A percentile compares a stretch with the other conserved stretches of the same genome.
Evolutionary conservation across 2,329 filamentous ascomycete genomes (phyloP).

Genomic region (Ciborinia camelliae): DNA sequence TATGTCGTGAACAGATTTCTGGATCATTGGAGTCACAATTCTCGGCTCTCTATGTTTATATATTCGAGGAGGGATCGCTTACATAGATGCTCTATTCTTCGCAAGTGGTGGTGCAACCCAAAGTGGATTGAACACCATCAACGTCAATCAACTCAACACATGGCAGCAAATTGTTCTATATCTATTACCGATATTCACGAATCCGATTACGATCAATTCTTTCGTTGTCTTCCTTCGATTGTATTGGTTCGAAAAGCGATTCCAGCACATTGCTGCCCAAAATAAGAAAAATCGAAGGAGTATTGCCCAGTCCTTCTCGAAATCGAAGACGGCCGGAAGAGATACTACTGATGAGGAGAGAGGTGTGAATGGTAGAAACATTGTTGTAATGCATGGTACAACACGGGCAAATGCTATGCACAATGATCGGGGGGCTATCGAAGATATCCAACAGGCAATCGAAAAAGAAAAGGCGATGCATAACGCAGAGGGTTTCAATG

Average conservation of each 20-base stretch:
- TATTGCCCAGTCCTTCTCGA: constrained; percentile 59
- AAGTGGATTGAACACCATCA: constrained; percentile 81
- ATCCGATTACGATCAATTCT: constrained; percentile 80
- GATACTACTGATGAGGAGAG: constrained; percentile 43
- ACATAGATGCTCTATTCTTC: constrained; percentile 88
- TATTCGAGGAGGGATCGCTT: constrained; percentile 58
- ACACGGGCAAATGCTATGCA: constrained; percentile 51
- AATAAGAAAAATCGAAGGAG: constrained; percentile 63
- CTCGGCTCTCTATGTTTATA: constrained; percentile 76
- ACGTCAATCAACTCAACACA: constrained; percentile 64
- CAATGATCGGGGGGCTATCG: constrained; percentile 54
- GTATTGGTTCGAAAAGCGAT: constrained; percentile 98
- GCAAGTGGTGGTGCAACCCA: constrained; percentile 84
- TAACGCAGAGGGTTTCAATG: constrained; percentile 25
- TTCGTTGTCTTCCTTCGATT: constrained; percentile 88
- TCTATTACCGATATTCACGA: constrained; percentile 67
- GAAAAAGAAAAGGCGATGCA: constrained; percentile 25
- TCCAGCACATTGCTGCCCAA: constrained; percentile 77
- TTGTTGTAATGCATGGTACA: constrained; percentile 61
- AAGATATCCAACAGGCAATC: constrained; percentile 18
- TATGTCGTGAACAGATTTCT: constrained; percentile 57
- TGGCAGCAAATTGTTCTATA: constrained; percentile 74
- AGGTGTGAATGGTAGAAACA: constrained; percentile 63
- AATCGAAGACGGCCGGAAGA: constrained; percentile 48
- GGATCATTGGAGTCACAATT: constrained; percentile 71